A percentile compares a stretch with the other conserved stretches of the same genome.
phyloP scores from a whole-genome alignment of 768 basidiomycete species.

The Leccinum fibrillosum region DNA sequence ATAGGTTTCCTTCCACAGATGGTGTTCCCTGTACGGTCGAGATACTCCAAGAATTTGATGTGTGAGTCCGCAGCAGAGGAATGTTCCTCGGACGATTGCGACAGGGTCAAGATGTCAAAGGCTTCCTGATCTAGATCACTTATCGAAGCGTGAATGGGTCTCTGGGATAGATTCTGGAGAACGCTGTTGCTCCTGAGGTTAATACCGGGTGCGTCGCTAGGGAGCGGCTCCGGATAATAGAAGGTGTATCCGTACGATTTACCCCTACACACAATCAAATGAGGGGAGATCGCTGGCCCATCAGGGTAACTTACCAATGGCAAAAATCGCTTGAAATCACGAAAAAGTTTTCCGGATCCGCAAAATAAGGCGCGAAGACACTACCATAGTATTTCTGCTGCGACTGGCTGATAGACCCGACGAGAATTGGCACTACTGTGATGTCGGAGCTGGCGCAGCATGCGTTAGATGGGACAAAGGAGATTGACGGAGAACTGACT shows the following conservation, averaged over 20 bases:
- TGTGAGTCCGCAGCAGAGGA: conserved; percentile 56
- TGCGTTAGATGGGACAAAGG: conserved; percentile 2
- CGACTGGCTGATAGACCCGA: conserved; percentile 67
- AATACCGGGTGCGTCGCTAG: conserved; percentile 42
- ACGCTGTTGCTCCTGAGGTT: conserved; percentile 45
- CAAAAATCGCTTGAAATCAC: conserved; percentile 97
- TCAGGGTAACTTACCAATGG: conserved; percentile 68
- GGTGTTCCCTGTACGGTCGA: conserved; percentile 80
- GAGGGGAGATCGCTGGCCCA: background rate
- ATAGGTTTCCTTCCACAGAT: conserved; percentile 98
- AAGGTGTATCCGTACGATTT: conserved; percentile 82
- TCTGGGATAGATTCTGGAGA: conserved; percentile 37
- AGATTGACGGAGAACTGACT: conserved; percentile 41
- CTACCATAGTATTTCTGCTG: conserved; percentile 63
- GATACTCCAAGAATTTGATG: conserved; percentile 60
- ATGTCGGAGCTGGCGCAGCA: conserved; percentile 58
- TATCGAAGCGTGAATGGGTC: conserved; percentile 84
- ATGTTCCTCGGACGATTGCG: conserved; percentile 40
- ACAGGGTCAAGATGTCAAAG: conserved; percentile 66
- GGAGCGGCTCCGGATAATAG: conserved; percentile 70
- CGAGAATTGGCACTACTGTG: conserved; percentile 82
- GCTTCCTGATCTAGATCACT: conserved; percentile 82
- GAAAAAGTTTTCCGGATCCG: conserved; percentile 75
- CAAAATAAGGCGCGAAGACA: conserved; percentile 78
- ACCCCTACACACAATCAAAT: conserved; percentile 52